Conservation (phyloP, 257 asterid genomes). For the Solanum virginianum region DNA sequence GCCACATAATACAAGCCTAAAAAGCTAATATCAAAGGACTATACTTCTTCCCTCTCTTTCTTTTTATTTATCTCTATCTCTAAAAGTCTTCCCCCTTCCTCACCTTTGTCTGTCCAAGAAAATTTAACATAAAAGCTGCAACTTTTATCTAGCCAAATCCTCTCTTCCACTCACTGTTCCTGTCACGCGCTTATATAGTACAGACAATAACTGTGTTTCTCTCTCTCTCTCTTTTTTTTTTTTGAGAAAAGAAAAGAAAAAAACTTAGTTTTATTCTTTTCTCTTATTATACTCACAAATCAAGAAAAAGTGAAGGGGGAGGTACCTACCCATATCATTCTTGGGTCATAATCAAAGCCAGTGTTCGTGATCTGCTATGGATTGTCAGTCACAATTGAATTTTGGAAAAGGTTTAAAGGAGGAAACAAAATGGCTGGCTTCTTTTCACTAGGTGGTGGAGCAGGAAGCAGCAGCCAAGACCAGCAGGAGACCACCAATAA, state of each 20-base stretch:
- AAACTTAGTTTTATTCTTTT: slow-evolving; percentile 13
- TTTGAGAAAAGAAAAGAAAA: background rate
- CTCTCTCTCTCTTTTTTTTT: background rate
- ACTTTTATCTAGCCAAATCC: background rate
- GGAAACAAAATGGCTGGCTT: slow-evolving; percentile 56
- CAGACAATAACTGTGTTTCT: background rate
- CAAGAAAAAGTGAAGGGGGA: slow-evolving; percentile 16
- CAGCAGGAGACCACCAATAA: slow-evolving; percentile 17
- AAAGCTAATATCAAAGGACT: slow-evolving; percentile 2
- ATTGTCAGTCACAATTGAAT: slow-evolving; percentile 31
- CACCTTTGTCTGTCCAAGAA: slow-evolving; percentile 18
- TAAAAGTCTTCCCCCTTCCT: slow-evolving; percentile 24
- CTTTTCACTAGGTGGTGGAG: slow-evolving; percentile 66
- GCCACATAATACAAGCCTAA: slow-evolving; percentile 35
- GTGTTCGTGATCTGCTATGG: slow-evolving; percentile 39
- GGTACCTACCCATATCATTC: slow-evolving; percentile 18
- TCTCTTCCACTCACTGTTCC: slow-evolving; percentile 7
- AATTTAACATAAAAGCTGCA: slow-evolving; percentile 23
- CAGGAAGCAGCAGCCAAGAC: background rate
- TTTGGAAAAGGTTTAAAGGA: slow-evolving; percentile 6
- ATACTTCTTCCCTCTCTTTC: background rate
- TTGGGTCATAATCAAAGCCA: slow-evolving; percentile 23
- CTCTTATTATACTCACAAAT: slow-evolving; percentile 20
- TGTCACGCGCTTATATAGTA: background rate
- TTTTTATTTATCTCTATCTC: slow-evolving; percentile 11